Base-by-base conservation (phyloP, 345 rosid species). In the Trapa incisa region DNA sequence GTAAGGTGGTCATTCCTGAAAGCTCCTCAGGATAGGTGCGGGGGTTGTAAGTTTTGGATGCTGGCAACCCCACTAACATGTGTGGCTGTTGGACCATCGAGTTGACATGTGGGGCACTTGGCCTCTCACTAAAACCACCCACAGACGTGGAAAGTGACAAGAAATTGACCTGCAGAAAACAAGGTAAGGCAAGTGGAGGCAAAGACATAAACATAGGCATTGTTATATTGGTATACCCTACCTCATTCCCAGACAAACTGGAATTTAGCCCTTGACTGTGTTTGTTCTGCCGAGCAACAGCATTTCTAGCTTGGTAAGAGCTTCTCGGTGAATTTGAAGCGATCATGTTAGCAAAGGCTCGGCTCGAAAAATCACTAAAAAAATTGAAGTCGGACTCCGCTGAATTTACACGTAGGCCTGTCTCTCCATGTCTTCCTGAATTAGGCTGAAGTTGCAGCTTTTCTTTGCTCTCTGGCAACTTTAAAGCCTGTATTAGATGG, bases 121-220 rank as follows among this genome's bases (percentile, higher is more conserved):
- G 71, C 50, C 70, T 70, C 66, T 69, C 58, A 68, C 81, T 80
- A 43, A 57, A 37, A 48, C 71, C 69, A 42, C 61, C 52, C 43
- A 70, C 71, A 61, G 86, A 87, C 64, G 78, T 43, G 11, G 86
- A 81, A 56, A 89, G 68, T 66, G 94, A 82, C 74, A 91, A 69
- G 80, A 91, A 91, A 75, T 85, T 75, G 54, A 77, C 70, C 97
- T 91, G 83, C 74, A 6, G 52, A 67, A 65, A 72, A 60, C 64
- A 37, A 63, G 38, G 33, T 29, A 42, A 65, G 74, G 72, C 79
- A 75, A 42, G 43, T 65, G 61, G 37, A 67, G 66, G 71, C 38
- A 54, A 68, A 47, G 22, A 43, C 17, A 14, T 36, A 6, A 61
- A 65, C 15, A 33, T 68, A 33, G 11, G 37, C 6, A 54, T 8